phyloP scores from a whole-genome alignment of 305 asterid genomes.

The Vinca major region DNA sequence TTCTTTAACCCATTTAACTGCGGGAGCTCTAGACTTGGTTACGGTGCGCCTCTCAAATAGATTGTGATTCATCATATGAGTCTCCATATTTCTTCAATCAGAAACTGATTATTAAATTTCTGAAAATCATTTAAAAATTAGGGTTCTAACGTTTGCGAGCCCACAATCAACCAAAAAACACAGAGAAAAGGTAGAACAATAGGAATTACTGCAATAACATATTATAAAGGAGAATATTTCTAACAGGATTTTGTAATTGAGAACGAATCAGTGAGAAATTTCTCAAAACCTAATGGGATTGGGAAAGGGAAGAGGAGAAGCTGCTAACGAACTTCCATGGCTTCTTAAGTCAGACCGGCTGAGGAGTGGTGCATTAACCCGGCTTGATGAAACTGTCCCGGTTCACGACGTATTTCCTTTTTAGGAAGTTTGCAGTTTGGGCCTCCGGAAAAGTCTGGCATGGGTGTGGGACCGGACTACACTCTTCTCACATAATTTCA shows the following conservation, averaged over 20 bases:
- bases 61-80: constrained; percentile 34
- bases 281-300: no score
- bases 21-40: constrained; percentile 53
- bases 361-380: constrained; percentile 2
- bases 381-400: background rate
- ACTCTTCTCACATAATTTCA: no score
- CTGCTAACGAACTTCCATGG: constrained; percentile 6
- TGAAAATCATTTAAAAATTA: background rate
- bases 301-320: background rate
- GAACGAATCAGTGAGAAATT: background rate
- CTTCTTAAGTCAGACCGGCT: constrained; percentile 10
- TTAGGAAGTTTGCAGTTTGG: background rate
- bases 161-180: no score
- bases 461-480: no score
- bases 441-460: no score
- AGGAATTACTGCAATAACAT: background rate
- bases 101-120: background rate
- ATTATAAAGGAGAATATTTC: background rate
- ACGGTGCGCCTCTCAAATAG: constrained; percentile 63
- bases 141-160: background rate
- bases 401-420: background rate
- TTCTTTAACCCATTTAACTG: constrained; percentile 74
- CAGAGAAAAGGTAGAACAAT: background rate
- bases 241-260: background rate
- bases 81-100: constrained; percentile 39